These are phyloP conservation scores for Cucurbita maxima DNA, from an alignment of 306 rosid species.

Conservation along the genomic window DNA sequence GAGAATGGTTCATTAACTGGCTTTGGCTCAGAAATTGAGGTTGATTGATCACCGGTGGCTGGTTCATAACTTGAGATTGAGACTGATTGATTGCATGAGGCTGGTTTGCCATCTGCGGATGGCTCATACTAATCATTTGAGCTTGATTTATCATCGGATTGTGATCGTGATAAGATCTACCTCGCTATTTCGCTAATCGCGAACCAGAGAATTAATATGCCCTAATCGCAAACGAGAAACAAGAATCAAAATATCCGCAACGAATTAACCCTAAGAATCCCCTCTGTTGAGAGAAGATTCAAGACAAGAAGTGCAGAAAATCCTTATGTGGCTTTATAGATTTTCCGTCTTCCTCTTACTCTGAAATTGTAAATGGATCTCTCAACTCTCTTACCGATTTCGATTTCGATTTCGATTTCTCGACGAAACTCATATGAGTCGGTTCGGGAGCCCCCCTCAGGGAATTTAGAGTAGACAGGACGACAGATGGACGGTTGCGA, in stretches of 20 bases:
- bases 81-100: constrained; percentile 13
- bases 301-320: not conserved
- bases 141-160: constrained; percentile 28
- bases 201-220: not conserved
- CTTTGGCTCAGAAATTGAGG: constrained; percentile 12
- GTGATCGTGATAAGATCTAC: constrained; percentile 12
- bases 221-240: not conserved
- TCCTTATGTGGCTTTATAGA: not conserved
- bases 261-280: not conserved
- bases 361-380: not conserved
- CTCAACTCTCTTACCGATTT: not conserved
- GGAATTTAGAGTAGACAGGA: not conserved
- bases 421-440: not conserved
- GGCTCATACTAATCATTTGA: constrained; percentile 21
- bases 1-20: constrained; percentile 17
- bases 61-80: constrained; percentile 17
- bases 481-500: not conserved
- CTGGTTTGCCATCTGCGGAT: constrained; percentile 15
- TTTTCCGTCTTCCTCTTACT: not conserved
- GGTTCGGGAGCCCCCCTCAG: not conserved
- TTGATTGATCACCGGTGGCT: constrained; percentile 17
- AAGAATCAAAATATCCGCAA: not conserved
- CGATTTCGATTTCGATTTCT: not conserved
- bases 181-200: not conserved
- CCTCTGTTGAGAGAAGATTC: not conserved